Evolutionary conservation across 78 protist species (phyloP).

Genomic region (Planoprotostelium fungivorum): DNA sequence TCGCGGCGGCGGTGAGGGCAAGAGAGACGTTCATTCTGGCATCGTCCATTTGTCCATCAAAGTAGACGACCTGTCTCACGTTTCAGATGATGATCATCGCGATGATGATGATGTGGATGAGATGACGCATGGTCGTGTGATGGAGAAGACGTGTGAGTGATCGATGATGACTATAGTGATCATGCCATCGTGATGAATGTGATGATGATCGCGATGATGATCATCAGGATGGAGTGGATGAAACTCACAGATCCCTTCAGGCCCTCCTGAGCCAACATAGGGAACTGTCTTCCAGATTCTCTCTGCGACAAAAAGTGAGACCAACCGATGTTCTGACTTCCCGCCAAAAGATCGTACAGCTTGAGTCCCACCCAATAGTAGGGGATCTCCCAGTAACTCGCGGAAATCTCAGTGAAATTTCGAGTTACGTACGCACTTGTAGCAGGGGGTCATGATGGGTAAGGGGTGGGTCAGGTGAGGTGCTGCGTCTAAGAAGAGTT

Average conservation of each 20-base stretch:
- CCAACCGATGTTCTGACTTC: constrained; percentile 11
- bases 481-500: constrained; percentile 56
- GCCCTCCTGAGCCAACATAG: constrained; percentile 28
- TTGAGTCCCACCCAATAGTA: constrained; percentile 70
- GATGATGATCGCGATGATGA: too few species aligned
- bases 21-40: constrained; percentile 78
- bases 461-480: constrained; percentile 82
- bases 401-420: neutral
- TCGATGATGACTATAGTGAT: too few species aligned
- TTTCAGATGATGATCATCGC: constrained; percentile 9
- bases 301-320: constrained; percentile 20
- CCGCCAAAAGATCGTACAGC: constrained; percentile 80
- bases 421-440: constrained; percentile 16
- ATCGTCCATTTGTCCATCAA: constrained; percentile 88
- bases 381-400: constrained; percentile 52
- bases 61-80: constrained; percentile 66
- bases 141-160: neutral
- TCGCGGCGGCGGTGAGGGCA: constrained; percentile 83
- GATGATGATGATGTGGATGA: neutral
- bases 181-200: too few species aligned
- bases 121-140: neutral
- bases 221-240: neutral
- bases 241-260: neutral
- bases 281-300: constrained; percentile 50
- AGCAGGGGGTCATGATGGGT: constrained; percentile 87